These are phyloP conservation scores for Aschersonia sp. DNA, from an alignment of 2,329 filamentous ascomycete species.

Conservation along the genomic window DNA sequence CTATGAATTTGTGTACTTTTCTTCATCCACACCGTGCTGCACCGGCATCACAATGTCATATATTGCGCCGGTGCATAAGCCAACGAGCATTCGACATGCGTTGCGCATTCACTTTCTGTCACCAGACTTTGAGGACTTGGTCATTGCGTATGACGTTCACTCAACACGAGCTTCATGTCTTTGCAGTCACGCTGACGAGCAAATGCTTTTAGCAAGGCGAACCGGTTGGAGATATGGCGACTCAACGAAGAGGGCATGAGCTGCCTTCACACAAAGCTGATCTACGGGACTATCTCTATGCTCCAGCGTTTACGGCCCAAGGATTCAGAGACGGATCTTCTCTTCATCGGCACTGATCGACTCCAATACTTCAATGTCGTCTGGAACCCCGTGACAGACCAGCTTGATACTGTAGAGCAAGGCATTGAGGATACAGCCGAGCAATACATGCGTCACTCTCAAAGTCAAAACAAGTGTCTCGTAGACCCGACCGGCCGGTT, in stretches of 20 bases:
- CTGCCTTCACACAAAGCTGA: constrained; percentile 51
- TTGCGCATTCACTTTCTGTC: constrained; percentile 65
- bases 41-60: constrained; percentile 58
- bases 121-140: constrained; percentile 62
- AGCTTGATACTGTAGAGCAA: constrained; percentile 36
- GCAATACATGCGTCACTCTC: constrained; percentile 56
- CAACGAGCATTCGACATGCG: constrained; percentile 83
- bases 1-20: constrained; percentile 3
- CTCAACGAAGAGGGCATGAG: constrained; percentile 48
- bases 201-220: constrained; percentile 50
- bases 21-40: constrained; percentile 1
- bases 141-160: constrained; percentile 58
- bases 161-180: not conserved
- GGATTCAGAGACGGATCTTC: constrained; percentile 60
- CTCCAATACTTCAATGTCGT: constrained; percentile 81
- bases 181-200: not conserved
- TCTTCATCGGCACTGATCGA: constrained; percentile 85
- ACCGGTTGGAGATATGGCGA: constrained; percentile 73
- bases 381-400: constrained; percentile 51
- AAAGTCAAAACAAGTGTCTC: constrained; percentile 69
- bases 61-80: constrained; percentile 80
- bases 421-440: constrained; percentile 38
- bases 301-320: constrained; percentile 66
- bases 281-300: constrained; percentile 81
- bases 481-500: constrained; percentile 64